Conservation (phyloP, 805 yeast species). For the Lipomyces orientalis region DNA sequence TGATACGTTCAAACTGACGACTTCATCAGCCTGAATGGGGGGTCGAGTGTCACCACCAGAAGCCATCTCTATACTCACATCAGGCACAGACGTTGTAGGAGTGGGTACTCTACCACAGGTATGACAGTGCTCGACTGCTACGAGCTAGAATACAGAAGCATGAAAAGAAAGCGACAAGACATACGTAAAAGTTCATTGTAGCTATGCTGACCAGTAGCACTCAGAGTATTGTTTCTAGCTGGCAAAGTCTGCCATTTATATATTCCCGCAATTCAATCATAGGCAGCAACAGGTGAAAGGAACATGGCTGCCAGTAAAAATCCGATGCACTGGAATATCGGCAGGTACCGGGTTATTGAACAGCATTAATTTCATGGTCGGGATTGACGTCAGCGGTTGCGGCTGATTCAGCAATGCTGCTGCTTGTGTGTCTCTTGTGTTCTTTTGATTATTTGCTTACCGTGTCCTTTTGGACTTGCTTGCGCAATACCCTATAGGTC, state of each 20-base stretch:
- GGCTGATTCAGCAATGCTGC: no score
- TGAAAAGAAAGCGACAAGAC: background rate
- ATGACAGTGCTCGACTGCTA: conserved; percentile 1
- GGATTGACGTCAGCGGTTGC: no score
- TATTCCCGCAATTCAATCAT: background rate
- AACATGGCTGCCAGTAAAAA: background rate
- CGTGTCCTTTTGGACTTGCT: no score
- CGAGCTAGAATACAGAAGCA: background rate
- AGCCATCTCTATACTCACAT: background rate
- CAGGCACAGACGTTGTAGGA: background rate
- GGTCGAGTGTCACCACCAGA: background rate
- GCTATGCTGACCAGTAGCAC: background rate
- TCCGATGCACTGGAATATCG: background rate
- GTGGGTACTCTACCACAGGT: background rate
- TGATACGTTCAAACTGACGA: conserved; percentile 5
- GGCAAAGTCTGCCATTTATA: background rate
- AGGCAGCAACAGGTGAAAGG: background rate
- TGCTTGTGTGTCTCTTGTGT: no score
- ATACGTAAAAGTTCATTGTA: background rate
- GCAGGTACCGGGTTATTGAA: background rate
- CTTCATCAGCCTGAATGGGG: background rate
- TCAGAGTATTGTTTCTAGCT: background rate
- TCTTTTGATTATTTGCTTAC: no score
- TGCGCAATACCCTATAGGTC: no score
- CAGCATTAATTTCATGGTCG: no score